These are phyloP conservation scores for Euryodendron excelsum DNA, from an alignment of 148 eudicot genomes.

Conservation along the genomic window DNA sequence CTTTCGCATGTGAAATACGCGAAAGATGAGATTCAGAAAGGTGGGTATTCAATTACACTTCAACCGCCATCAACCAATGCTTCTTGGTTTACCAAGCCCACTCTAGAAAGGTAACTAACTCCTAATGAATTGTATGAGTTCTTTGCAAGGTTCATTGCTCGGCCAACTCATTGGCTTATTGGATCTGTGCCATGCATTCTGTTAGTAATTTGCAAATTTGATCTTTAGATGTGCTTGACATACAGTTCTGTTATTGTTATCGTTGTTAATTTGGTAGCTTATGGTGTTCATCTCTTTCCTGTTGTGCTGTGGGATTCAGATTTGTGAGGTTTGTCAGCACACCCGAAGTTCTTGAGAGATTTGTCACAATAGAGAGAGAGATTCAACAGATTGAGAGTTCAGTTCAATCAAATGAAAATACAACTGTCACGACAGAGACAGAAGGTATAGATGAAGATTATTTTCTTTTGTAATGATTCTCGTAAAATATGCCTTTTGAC, in stretches of 20 bases:
- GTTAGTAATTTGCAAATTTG: background rate
- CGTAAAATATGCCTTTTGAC: background rate
- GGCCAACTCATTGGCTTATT: too few species aligned
- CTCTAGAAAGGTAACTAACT: conserved; percentile 62
- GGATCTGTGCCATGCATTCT: too few species aligned
- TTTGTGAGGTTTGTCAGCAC: conserved; percentile 83
- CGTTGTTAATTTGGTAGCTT: background rate
- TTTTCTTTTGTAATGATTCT: background rate
- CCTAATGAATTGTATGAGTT: too few species aligned
- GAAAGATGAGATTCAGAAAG: conserved; percentile 75
- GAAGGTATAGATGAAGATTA: conserved; percentile 36
- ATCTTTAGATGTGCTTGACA: background rate
- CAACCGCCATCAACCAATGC: conserved; percentile 41
- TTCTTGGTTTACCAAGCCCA: conserved; percentile 77
- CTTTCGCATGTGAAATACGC: conserved; percentile 56
- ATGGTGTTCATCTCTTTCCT: background rate
- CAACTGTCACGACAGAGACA: conserved; percentile 31
- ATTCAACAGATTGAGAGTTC: conserved; percentile 69
- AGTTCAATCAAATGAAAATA: conserved; percentile 47
- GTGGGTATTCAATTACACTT: conserved; percentile 81
- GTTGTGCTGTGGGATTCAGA: conserved; percentile 33
- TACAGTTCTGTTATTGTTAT: background rate
- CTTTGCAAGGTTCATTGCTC: too few species aligned
- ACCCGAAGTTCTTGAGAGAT: conserved; percentile 80
- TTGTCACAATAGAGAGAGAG: conserved; percentile 71